phyloP scores from a whole-genome alignment of 305 asterid genomes.

The Fraxinus latifolia region DNA sequence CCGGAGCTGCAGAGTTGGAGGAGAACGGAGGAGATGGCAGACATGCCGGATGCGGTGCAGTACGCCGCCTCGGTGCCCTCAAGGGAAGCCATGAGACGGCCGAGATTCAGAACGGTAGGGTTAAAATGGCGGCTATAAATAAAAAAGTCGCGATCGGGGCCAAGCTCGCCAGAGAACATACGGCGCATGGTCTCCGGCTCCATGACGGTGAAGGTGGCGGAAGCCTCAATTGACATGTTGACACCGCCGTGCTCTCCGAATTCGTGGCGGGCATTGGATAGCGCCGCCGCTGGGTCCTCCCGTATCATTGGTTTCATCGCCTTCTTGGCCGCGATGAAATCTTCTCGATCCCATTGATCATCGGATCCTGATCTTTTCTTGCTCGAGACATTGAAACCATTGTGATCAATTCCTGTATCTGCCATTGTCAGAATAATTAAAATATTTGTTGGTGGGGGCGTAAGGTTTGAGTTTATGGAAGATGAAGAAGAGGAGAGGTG shows the following conservation, averaged over 20 bases:
- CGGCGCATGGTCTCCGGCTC: slow-evolving; percentile 89
- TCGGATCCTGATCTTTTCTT: slow-evolving; percentile 54
- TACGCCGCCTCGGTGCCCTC: slow-evolving; percentile 97
- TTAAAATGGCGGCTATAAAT: slow-evolving; percentile 96
- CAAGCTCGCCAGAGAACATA: slow-evolving; percentile 83
- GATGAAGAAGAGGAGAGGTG: not conserved
- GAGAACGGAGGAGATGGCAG: slow-evolving; percentile 82
- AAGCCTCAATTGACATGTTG: slow-evolving; percentile 96
- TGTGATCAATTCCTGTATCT: slow-evolving; percentile 30
- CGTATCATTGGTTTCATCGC: slow-evolving; percentile 14
- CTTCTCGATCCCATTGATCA: slow-evolving; percentile 40
- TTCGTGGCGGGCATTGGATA: slow-evolving; percentile 88
- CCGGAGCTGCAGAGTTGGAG: slow-evolving; percentile 90
- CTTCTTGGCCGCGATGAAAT: slow-evolving; percentile 42
- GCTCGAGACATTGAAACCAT: slow-evolving; percentile 14
- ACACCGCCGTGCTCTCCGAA: slow-evolving; percentile 99
- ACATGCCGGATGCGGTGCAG: slow-evolving; percentile 94
- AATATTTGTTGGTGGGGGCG: not conserved
- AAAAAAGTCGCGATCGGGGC: slow-evolving; percentile 84
- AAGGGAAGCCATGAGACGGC: slow-evolving; percentile 85
- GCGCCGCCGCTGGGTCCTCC: slow-evolving; percentile 75
- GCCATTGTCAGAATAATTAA: slow-evolving; percentile 37
- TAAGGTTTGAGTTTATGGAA: not conserved
- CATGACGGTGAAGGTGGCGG: slow-evolving; percentile 97
- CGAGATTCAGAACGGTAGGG: slow-evolving; percentile 84